Conservation (phyloP, 805 yeast species). For the Crinitomyces ghanaensis region DNA sequence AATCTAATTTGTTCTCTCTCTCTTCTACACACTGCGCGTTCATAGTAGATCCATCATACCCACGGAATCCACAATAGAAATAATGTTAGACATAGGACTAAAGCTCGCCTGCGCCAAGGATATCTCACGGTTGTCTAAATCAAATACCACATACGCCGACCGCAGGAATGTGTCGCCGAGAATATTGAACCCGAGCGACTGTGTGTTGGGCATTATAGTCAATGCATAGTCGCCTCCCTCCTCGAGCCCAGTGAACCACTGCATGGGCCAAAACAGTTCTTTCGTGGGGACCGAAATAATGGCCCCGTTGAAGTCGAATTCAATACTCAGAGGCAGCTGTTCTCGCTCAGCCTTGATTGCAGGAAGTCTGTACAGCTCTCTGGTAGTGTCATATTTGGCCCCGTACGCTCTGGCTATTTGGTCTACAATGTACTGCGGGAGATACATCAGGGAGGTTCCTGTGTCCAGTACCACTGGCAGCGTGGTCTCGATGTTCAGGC, state of each 20-base stretch:
- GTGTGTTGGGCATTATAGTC: slow-evolving; percentile 20
- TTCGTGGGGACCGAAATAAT: slow-evolving; percentile 31
- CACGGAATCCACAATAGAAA: slow-evolving; percentile 20
- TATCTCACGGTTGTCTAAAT: slow-evolving; percentile 43
- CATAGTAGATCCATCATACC: slow-evolving; percentile 8
- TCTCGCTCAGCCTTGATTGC: slow-evolving; percentile 23
- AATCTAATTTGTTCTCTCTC: no score
- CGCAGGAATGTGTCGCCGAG: slow-evolving; percentile 56
- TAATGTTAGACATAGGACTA: slow-evolving; percentile 16
- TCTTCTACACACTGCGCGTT: no score
- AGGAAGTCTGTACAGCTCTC: slow-evolving; percentile 32
- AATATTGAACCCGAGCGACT: slow-evolving; percentile 22
- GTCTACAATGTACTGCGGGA: slow-evolving; percentile 30
- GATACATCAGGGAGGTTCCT: slow-evolving; percentile 42
- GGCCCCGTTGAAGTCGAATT: slow-evolving; percentile 42
- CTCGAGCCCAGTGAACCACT: slow-evolving; percentile 19
- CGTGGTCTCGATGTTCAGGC: slow-evolving; percentile 7
- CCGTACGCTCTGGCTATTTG: slow-evolving; percentile 28
- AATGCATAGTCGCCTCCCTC: slow-evolving; percentile 18
- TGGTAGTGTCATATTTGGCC: slow-evolving; percentile 29
- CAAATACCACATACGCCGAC: slow-evolving; percentile 53
- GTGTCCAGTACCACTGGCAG: slow-evolving; percentile 37
- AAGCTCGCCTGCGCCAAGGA: slow-evolving; percentile 43
- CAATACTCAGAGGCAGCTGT: slow-evolving; percentile 20
- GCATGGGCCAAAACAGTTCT: slow-evolving; percentile 20